Conservation (phyloP, 208 protist species). For the Trypanosoma theileri region DNA sequence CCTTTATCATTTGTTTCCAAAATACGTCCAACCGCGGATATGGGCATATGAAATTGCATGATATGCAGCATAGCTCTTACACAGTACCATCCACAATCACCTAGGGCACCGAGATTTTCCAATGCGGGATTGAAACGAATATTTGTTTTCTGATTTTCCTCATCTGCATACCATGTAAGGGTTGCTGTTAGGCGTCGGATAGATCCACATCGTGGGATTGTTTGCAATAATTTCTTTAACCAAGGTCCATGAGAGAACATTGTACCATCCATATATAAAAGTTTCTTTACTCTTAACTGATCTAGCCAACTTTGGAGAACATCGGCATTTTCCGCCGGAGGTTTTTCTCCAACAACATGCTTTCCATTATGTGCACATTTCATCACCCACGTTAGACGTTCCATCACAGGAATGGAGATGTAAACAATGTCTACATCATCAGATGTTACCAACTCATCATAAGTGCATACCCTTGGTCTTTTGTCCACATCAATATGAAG, state of each 20-base stretch:
- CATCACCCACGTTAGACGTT: constrained; percentile 40
- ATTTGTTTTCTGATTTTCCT: not conserved
- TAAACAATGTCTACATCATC: constrained; percentile 35
- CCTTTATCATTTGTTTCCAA: constrained; percentile 6
- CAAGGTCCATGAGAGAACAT: constrained; percentile 50
- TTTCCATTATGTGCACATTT: constrained; percentile 49
- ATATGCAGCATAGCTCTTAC: constrained; percentile 6
- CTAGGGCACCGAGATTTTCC: constrained; percentile 14
- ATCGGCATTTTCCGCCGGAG: constrained; percentile 27
- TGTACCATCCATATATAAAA: constrained; percentile 70
- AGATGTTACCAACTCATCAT: constrained; percentile 29
- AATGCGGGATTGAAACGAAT: constrained; percentile 15
- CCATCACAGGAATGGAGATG: constrained; percentile 40
- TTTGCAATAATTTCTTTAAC: constrained; percentile 32
- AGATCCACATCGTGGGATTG: constrained; percentile 24
- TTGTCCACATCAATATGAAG: constrained; percentile 29
- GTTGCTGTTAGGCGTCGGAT: not conserved
- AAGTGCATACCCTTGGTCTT: constrained; percentile 25
- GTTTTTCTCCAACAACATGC: constrained; percentile 68
- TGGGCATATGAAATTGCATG: constrained; percentile 3
- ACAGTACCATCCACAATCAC: constrained; percentile 21
- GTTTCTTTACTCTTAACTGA: constrained; percentile 29
- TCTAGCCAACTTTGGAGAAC: constrained; percentile 56
- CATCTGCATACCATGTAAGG: not conserved
- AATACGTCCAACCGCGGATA: constrained; percentile 7